These are phyloP conservation scores for Neopestalotiopsis rosae DNA, from an alignment of 2,329 filamentous ascomycete species.

Conservation along the genomic window DNA sequence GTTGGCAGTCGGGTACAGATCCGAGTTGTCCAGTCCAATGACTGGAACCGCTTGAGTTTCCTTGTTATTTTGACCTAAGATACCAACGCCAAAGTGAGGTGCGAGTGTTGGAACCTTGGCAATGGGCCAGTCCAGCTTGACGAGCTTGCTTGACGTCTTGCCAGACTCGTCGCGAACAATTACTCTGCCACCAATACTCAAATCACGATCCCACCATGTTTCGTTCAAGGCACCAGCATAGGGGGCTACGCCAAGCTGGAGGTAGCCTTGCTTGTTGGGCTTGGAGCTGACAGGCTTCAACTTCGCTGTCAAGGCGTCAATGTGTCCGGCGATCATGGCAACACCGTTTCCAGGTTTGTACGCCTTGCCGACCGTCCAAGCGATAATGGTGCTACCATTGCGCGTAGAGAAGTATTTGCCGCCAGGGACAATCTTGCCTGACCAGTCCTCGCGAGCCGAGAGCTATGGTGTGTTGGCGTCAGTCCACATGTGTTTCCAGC, in stretches of 20 bases:
- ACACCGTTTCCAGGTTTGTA: constrained; percentile 87
- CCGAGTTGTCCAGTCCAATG: constrained; percentile 82
- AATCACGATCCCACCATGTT: constrained; percentile 97
- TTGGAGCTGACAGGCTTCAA: constrained; percentile 91
- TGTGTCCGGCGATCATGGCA: constrained; percentile 88
- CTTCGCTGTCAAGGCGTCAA: constrained; percentile 89
- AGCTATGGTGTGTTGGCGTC: constrained; percentile 50
- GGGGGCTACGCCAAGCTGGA: constrained; percentile 89
- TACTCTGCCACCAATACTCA: constrained; percentile 88
- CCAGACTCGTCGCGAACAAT: constrained; percentile 78
- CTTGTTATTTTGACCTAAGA: constrained; percentile 72
- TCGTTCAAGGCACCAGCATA: constrained; percentile 87
- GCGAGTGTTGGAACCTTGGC: constrained; percentile 90
- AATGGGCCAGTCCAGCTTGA: constrained; percentile 94
- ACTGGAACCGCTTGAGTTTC: constrained; percentile 96
- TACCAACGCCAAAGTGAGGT: constrained; percentile 86
- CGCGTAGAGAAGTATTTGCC: constrained; percentile 90
- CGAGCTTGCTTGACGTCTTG: constrained; percentile 81
- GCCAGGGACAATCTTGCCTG: constrained; percentile 71
- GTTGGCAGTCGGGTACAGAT: constrained; percentile 45
- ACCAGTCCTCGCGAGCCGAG: constrained; percentile 82
- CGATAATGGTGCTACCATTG: constrained; percentile 85
- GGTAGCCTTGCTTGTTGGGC: constrained; percentile 81
- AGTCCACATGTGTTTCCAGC: background rate
- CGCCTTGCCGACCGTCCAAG: constrained; percentile 80